A percentile compares a stretch with the other conserved stretches of the same genome.
phyloP scores from a whole-genome alignment of 1,284 basidiomycete species.

The Ustilago lituana region DNA sequence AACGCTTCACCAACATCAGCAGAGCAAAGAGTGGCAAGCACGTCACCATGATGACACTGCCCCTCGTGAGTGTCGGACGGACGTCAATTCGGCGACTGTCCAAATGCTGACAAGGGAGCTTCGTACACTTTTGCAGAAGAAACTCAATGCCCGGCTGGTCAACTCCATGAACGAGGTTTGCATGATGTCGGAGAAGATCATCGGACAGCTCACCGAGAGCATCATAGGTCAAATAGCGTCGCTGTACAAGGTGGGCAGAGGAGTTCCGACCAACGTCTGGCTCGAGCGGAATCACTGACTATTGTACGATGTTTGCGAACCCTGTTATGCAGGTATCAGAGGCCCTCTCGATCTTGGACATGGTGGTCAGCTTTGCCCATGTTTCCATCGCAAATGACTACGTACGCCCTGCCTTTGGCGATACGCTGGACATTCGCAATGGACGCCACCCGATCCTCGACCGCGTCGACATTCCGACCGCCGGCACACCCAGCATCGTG shows the following conservation, averaged over 20 bases:
- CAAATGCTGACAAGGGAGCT: neutral
- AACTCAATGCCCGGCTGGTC: constrained; percentile 82
- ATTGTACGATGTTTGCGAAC: too few species aligned
- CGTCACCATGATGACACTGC: constrained; percentile 80
- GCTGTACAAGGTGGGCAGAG: constrained; percentile 49
- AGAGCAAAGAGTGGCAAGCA: constrained; percentile 74
- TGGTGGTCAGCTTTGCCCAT: constrained; percentile 48
- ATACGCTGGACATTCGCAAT: constrained; percentile 60
- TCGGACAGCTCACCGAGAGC: constrained; percentile 43
- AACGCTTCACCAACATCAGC: constrained; percentile 74
- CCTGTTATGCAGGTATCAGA: constrained; percentile 59
- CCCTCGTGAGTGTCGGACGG: constrained; percentile 68
- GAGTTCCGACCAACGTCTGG: too few species aligned
- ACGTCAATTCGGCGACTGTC: too few species aligned
- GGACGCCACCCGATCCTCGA: constrained; percentile 75
- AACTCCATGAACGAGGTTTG: constrained; percentile 84
- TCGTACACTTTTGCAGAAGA: constrained; percentile 70
- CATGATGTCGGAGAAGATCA: constrained; percentile 75
- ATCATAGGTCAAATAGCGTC: constrained; percentile 35
- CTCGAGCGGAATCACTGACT: too few species aligned
- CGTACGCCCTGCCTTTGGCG: constrained; percentile 49
- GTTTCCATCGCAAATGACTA: constrained; percentile 36
- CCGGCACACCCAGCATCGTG: constrained; percentile 3
- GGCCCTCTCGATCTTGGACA: constrained; percentile 54
- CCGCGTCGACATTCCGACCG: constrained; percentile 72